A percentile compares a stretch with the other conserved stretches of the same genome.
phyloP scores from a whole-genome alignment of 2,329 filamentous ascomycete species.

The Balansia obtecta region DNA sequence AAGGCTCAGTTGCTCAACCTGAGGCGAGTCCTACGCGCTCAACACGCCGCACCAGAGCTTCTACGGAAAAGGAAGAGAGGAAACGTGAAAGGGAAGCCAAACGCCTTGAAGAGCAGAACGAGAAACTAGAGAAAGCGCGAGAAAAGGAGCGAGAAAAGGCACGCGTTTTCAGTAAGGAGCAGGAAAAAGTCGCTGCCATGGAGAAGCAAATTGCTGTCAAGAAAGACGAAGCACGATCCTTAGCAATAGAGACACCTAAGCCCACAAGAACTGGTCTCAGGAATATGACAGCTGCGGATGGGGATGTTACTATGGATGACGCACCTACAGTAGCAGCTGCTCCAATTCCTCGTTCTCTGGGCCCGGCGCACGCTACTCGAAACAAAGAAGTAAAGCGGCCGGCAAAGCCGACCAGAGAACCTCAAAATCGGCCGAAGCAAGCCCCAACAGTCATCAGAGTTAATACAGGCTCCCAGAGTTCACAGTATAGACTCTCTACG shows the following conservation, averaged over 20 bases:
- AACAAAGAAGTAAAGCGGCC: conserved; percentile 45
- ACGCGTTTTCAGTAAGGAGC: conserved; percentile 42
- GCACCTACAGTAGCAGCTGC: conserved; percentile 47
- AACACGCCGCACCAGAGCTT: conserved; percentile 41
- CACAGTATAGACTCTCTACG: conserved; percentile 45
- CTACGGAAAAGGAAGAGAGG: conserved; percentile 50
- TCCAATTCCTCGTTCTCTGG: conserved; percentile 40
- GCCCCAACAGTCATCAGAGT: conserved; percentile 60
- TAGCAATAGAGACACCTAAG: conserved; percentile 29
- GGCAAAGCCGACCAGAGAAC: conserved; percentile 49
- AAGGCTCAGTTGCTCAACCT: conserved; percentile 8
- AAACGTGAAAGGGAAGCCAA: conserved; percentile 53
- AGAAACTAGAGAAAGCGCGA: conserved; percentile 53
- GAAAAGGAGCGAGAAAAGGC: conserved; percentile 61
- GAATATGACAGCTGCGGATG: conserved; percentile 29
- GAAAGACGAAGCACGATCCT: conserved; percentile 36
- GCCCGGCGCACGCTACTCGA: conserved; percentile 34
- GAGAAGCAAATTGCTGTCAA: conserved; percentile 40
- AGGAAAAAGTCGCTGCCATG: conserved; percentile 39
- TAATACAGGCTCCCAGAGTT: conserved; percentile 51
- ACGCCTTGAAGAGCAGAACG: conserved; percentile 45
- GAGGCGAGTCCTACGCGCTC: conserved; percentile 30
- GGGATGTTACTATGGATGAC: conserved; percentile 45
- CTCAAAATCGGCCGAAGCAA: conserved; percentile 46
- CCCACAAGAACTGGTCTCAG: conserved; percentile 39